phyloP scores from a whole-genome alignment of 78 protist species.

The Dictyostelium brefeldianum region DNA sequence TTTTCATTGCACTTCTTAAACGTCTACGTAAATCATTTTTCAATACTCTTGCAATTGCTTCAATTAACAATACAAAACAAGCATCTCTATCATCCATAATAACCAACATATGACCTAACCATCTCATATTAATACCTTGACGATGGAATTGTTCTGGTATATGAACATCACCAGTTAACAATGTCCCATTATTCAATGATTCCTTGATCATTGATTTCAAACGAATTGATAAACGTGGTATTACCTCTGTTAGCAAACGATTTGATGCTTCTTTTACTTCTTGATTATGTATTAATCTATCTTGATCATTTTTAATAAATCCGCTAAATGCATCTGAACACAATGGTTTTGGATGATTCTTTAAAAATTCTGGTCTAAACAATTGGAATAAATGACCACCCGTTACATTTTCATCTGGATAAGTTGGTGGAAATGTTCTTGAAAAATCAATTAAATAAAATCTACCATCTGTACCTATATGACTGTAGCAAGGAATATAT shows the following conservation, averaged over 20 bases:
- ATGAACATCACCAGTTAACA: constrained; percentile 55
- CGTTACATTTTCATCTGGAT: constrained; percentile 48
- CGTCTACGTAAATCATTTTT: constrained; percentile 70
- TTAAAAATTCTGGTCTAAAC: constrained; percentile 86
- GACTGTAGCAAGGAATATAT: no score
- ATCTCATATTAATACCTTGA: constrained; percentile 80
- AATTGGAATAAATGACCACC: constrained; percentile 85
- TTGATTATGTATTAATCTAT: constrained; percentile 21
- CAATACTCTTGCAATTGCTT: constrained; percentile 79
- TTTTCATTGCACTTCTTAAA: constrained; percentile 73
- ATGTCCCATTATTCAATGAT: constrained; percentile 48
- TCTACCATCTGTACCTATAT: constrained; percentile 80
- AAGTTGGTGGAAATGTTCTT: constrained; percentile 85
- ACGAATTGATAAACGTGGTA: constrained; percentile 40
- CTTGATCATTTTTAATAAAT: constrained; percentile 55
- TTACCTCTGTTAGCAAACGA: constrained; percentile 29
- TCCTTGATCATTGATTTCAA: constrained; percentile 66
- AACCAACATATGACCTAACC: constrained; percentile 77
- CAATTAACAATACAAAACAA: constrained; percentile 70
- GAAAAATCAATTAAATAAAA: constrained; percentile 85
- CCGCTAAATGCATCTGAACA: constrained; percentile 85
- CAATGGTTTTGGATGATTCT: constrained; percentile 70
- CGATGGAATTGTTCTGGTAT: constrained; percentile 76
- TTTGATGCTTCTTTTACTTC: constrained; percentile 81
- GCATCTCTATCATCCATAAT: constrained; percentile 71